Evolutionary conservation across 2,329 filamentous ascomycete genomes (phyloP).

Genomic region (Colletotrichum sidae): DNA sequence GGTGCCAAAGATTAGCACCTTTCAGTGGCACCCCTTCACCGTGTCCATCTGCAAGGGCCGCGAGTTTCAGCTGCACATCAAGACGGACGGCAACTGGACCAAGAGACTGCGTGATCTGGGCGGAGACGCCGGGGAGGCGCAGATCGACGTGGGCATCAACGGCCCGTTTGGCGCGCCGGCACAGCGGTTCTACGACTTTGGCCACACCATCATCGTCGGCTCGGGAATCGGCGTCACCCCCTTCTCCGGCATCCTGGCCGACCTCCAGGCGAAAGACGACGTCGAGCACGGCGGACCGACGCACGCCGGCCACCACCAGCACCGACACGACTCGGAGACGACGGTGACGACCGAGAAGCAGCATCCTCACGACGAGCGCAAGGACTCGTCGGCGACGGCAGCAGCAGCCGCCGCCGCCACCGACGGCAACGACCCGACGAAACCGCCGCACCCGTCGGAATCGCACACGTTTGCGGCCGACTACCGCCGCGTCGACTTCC

Average conservation of each 20-base stretch:
- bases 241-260: conserved; percentile 66
- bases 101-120: conserved; percentile 56
- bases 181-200: conserved; percentile 68
- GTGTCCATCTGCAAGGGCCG: conserved; percentile 65
- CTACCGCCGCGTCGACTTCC: conserved; percentile 67
- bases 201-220: conserved; percentile 66
- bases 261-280: conserved; percentile 62
- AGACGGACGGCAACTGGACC: conserved; percentile 69
- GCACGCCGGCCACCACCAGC: conserved; percentile 20
- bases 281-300: conserved; percentile 46
- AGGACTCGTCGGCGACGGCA: neutral
- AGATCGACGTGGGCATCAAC: conserved; percentile 65
- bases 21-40: conserved; percentile 71
- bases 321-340: conserved; percentile 37
- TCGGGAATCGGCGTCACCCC: conserved; percentile 69
- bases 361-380: neutral
- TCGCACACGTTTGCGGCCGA: conserved; percentile 46
- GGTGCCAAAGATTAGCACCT: conserved; percentile 62
- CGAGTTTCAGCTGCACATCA: conserved; percentile 67
- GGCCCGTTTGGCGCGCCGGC: conserved; percentile 69
- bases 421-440: conserved; percentile 26
- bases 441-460: conserved; percentile 33
- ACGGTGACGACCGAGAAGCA: conserved; percentile 21
- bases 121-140: conserved; percentile 45
- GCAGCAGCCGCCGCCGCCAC: conserved; percentile 15